Evolutionary conservation across 495 filamentous ascomycete genomes (phyloP).

Genomic region (Daldinia concentrica): DNA sequence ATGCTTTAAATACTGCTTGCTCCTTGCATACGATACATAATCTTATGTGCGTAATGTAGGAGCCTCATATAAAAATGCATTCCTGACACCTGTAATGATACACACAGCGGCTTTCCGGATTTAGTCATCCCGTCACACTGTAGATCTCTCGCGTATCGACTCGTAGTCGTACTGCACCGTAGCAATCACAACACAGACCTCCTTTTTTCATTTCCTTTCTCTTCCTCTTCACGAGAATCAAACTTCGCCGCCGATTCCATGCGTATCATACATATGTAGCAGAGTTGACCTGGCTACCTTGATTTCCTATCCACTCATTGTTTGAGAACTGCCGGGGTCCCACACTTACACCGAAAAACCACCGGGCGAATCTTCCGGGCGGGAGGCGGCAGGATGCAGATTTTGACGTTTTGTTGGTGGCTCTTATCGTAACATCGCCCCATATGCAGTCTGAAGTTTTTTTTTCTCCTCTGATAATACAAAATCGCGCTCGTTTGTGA

Average conservation of each 20-base stretch:
- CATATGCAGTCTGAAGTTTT: conserved; percentile 6
- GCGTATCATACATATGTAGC: background rate
- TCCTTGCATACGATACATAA: conserved; percentile 1
- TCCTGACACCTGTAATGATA: conserved; percentile 1
- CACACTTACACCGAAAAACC: conserved; percentile 43
- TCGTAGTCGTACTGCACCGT: conserved; percentile 9
- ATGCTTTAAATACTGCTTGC: background rate
- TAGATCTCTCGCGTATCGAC: conserved; percentile 20
- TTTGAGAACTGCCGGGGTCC: conserved; percentile 33
- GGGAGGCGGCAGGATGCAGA: conserved; percentile 21
- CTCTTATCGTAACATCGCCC: conserved; percentile 18
- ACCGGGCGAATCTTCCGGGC: conserved; percentile 30
- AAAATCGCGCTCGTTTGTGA: conserved; percentile 24
- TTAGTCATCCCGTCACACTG: conserved; percentile 17
- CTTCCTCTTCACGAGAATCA: conserved; percentile 12
- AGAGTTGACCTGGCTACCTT: background rate
- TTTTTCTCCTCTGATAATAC: conserved; percentile 8
- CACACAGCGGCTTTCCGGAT: conserved; percentile 35
- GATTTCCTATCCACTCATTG: conserved; percentile 8
- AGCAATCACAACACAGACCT: conserved; percentile 6
- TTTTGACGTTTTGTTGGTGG: conserved; percentile 1
- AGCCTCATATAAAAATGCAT: conserved; percentile 7
- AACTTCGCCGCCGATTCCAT: conserved; percentile 15
- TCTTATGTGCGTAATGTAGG: background rate
- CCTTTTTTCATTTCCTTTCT: conserved; percentile 1